These are phyloP conservation scores for Saccharomycopsis crataegensis DNA, from an alignment of 1,139 yeast genomes.

Conservation along the genomic window DNA sequence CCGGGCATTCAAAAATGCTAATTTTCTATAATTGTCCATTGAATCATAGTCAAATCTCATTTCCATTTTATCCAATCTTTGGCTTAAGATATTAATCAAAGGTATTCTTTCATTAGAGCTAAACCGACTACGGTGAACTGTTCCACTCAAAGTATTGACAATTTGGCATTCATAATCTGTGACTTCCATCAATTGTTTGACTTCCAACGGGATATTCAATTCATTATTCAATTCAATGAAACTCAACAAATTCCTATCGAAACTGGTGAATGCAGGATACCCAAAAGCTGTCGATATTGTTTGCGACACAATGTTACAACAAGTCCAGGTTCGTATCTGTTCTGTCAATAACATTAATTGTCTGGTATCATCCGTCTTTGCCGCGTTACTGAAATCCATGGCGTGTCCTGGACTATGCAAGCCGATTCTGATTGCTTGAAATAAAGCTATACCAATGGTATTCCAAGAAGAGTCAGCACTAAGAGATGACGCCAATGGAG, in stretches of 20 bases:
- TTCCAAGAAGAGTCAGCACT: slow-evolving; percentile 96
- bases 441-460: slow-evolving; percentile 85
- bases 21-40: slow-evolving; percentile 59
- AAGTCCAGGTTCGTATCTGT: slow-evolving; percentile 86
- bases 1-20: slow-evolving; percentile 64
- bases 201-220: slow-evolving; percentile 45
- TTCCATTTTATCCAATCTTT: slow-evolving; percentile 73
- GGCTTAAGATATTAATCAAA: slow-evolving; percentile 57
- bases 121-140: slow-evolving; percentile 37
- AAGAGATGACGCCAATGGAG: slow-evolving; percentile 86
- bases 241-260: slow-evolving; percentile 45
- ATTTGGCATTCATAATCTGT: slow-evolving; percentile 84
- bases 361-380: slow-evolving; percentile 25
- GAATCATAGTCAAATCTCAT: slow-evolving; percentile 33
- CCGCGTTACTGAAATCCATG: slow-evolving; percentile 42
- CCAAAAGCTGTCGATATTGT: slow-evolving; percentile 89
- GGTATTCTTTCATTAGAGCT: slow-evolving; percentile 56
- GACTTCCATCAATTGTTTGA: slow-evolving; percentile 71
- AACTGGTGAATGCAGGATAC: slow-evolving; percentile 84
- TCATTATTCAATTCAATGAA: slow-evolving; percentile 21
- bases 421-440: slow-evolving; percentile 88
- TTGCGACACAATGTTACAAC: slow-evolving; percentile 85
- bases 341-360: slow-evolving; percentile 51
- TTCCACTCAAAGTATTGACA: slow-evolving; percentile 63
- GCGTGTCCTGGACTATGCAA: slow-evolving; percentile 69